Conservation (phyloP, 805 yeast genomes). For the Starmerella bombicola region DNA sequence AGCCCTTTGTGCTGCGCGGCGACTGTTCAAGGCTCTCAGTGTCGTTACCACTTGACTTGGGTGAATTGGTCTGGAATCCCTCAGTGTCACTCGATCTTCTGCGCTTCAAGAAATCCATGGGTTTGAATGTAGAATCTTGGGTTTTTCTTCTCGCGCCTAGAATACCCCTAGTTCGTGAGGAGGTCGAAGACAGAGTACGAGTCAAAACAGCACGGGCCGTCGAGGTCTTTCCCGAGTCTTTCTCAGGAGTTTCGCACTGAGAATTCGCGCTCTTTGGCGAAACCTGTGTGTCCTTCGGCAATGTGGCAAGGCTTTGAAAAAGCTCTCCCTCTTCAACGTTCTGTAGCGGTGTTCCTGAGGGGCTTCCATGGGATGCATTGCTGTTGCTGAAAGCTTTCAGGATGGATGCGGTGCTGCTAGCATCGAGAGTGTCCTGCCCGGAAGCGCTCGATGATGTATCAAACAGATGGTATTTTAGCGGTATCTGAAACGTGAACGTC, state of each 20-base stretch:
- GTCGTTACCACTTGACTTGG: background rate
- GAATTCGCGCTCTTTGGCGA: background rate
- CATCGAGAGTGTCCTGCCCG: constrained; percentile 3
- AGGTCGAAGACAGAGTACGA: constrained; percentile 6
- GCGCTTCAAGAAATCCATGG: constrained; percentile 2
- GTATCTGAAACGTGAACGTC: constrained; percentile 62
- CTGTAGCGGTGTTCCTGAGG: background rate
- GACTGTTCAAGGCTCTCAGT: background rate
- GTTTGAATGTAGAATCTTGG: constrained; percentile 1
- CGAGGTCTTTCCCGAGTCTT: background rate
- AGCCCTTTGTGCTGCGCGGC: background rate
- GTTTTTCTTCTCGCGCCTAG: constrained; percentile 2
- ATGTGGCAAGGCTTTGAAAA: background rate
- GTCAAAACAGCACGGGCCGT: background rate
- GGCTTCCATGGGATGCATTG: background rate
- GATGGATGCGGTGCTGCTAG: constrained; percentile 1
- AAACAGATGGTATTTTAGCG: constrained; percentile 20
- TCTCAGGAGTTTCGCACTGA: background rate
- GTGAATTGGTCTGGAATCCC: background rate
- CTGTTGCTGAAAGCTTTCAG: background rate
- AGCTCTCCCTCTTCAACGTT: background rate
- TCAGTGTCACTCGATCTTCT: background rate
- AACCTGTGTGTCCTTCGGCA: background rate
- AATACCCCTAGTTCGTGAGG: constrained; percentile 1
- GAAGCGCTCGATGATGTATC: constrained; percentile 3